phyloP scores from a whole-genome alignment of 495 filamentous ascomycete species.

The Aspergillus sclerotiicarbonarius region DNA sequence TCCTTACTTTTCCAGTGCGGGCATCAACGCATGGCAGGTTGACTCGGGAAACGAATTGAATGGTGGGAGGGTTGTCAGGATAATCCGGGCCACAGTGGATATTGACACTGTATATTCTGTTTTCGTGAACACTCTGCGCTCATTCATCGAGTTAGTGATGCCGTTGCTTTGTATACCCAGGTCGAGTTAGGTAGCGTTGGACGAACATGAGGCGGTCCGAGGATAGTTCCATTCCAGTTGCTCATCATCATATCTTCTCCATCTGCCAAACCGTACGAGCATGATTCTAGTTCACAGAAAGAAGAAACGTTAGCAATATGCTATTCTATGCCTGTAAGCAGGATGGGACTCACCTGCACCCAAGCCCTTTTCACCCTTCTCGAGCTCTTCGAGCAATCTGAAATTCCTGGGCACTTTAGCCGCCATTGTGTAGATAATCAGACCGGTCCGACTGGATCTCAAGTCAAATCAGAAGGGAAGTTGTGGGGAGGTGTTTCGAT shows the following conservation, averaged over 20 bases:
- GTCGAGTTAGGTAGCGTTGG: slow-evolving; percentile 1
- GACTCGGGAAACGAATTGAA: slow-evolving; percentile 88
- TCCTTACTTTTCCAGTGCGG: slow-evolving; percentile 65
- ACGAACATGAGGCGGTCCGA: slow-evolving; percentile 92
- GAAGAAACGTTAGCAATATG: slow-evolving; percentile 8
- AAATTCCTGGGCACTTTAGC: slow-evolving; percentile 95
- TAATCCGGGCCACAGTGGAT: slow-evolving; percentile 93
- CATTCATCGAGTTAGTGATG: slow-evolving; percentile 15
- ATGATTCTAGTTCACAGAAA: slow-evolving; percentile 65
- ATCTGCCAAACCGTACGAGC: slow-evolving; percentile 93
- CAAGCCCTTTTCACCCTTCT: slow-evolving; percentile 97
- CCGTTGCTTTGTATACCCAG: not conserved
- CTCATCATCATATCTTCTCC: slow-evolving; percentile 96
- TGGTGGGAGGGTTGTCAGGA: slow-evolving; percentile 80
- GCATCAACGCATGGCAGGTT: slow-evolving; percentile 91
- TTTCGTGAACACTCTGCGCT: slow-evolving; percentile 86
- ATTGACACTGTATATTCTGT: slow-evolving; percentile 96
- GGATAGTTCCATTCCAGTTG: slow-evolving; percentile 97
- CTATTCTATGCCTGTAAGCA: not conserved
- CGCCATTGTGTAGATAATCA: slow-evolving; percentile 50
- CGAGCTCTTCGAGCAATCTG: slow-evolving; percentile 90
- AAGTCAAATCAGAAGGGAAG: not conserved
- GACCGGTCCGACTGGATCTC: slow-evolving; percentile 1
- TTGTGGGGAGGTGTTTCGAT: slow-evolving; percentile 9
- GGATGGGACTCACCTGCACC: slow-evolving; percentile 67